A percentile compares a stretch with the other conserved stretches of the same genome.
phyloP scores from a whole-genome alignment of 345 rosid species.

The Murraya koenigii region DNA sequence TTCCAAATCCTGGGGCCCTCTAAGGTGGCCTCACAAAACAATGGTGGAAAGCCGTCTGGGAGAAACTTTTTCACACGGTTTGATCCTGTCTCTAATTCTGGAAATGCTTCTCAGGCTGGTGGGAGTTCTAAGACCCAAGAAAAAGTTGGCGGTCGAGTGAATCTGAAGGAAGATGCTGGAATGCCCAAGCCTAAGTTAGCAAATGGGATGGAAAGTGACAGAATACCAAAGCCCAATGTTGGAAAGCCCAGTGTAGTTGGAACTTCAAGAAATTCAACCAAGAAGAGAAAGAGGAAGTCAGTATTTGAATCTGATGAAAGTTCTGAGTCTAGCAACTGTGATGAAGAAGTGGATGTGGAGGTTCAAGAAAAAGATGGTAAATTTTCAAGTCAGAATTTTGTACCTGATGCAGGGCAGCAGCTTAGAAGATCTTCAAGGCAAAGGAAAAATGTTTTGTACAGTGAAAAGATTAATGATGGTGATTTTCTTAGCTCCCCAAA shows the following conservation, averaged over 20 bases:
- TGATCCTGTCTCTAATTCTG: slow-evolving; percentile 17
- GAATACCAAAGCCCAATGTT: slow-evolving; percentile 22
- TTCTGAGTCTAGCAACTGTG: slow-evolving; percentile 31
- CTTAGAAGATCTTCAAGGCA: slow-evolving; percentile 52
- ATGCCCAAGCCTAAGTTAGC: slow-evolving; percentile 16
- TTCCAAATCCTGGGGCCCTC: slow-evolving; percentile 34
- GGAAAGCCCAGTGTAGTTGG: slow-evolving; percentile 20
- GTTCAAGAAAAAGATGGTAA: slow-evolving; percentile 23
- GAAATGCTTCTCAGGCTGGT: slow-evolving; percentile 21
- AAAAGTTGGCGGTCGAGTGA: slow-evolving; percentile 27
- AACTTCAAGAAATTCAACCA: slow-evolving; percentile 23
- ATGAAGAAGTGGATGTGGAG: slow-evolving; percentile 27
- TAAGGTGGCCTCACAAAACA: slow-evolving; percentile 28
- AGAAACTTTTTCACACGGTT: slow-evolving; percentile 14
- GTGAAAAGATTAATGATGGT: slow-evolving; percentile 30
- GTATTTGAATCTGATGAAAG: slow-evolving; percentile 34
- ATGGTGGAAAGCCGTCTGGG: slow-evolving; percentile 31
- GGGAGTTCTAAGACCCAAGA: slow-evolving; percentile 26
- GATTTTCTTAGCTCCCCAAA: slow-evolving; percentile 34
- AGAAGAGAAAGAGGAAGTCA: slow-evolving; percentile 38
- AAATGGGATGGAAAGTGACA: slow-evolving; percentile 22
- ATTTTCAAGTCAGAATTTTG: slow-evolving; percentile 20
- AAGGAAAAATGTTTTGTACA: slow-evolving; percentile 35
- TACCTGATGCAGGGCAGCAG: slow-evolving; percentile 17
- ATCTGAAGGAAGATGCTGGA: slow-evolving; percentile 24